Evolutionary conservation across 164 flowering plant genomes (phyloP), one percentile per base, ranked within the genome.

Genomic region (Vitis cinerea): DNA sequence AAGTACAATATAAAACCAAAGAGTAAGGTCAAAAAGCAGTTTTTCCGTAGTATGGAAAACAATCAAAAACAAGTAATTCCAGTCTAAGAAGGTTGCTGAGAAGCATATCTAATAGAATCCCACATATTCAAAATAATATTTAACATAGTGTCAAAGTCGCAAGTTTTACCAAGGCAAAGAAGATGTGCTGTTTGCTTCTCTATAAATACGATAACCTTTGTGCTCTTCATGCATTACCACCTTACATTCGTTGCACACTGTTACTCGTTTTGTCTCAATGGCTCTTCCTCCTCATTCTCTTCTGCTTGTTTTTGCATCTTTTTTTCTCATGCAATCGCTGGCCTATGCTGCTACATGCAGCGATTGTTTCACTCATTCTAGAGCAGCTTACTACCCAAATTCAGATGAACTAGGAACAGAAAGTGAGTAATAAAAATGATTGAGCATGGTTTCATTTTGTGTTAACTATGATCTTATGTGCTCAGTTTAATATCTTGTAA

Each of bases 331-430:
- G 61, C 82, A 59, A 67, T 64, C 68, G 48, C 69, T 63, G 9
- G 81, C 79, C 1, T 65, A 78, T 58, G 87, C 84, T 63, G 83
- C 88, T 23, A 78, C 90, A 9, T 81, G 88, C 65, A 78, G 61
- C 10, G 88, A 87, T 62, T 84, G 89, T 67, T 92, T 85, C 69
- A 59, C 63, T 29, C 82, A 73, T 5, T 92, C 97, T 9, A 76
- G 92, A 8, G 97, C 95, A 10, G 83, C 92, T 60, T 77, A 88
- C 68, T 90, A 92, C 67, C 87, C 95, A 1, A 87, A 83, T 75
- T 88, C 95, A 10, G 85, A 81, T 50, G 83, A 81, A 65, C 70
- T 79, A 14, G 95, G 97, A 82, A 84, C 95, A 53, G 90, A 87
- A 59, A 63, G 97, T 92, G 67, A 69, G 82, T 47, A 50, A 13